phyloP scores from a whole-genome alignment of 2,329 filamentous ascomycete genomes.

The Zasmidium citrigriseum region DNA sequence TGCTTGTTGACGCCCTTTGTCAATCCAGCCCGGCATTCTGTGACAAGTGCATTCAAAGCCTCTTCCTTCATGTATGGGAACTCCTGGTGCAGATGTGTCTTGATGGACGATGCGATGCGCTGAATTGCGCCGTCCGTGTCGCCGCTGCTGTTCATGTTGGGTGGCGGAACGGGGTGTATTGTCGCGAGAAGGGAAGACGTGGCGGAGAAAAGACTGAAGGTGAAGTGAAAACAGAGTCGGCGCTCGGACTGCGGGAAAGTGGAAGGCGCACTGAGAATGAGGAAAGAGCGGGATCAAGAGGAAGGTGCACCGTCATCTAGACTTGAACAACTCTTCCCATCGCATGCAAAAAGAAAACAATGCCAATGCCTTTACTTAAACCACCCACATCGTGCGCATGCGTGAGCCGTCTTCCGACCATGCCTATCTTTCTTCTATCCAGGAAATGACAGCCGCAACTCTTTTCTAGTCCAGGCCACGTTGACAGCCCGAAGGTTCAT shows the following conservation, averaged over 20 bases:
- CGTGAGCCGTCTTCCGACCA: conserved; percentile 39
- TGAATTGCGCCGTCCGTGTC: not conserved
- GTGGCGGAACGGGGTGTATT: not conserved
- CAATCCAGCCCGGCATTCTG: not conserved
- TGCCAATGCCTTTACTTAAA: too few relatives aligned
- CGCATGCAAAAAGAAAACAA: too few relatives aligned
- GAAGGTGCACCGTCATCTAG: too few relatives aligned
- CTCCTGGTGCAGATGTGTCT: not conserved
- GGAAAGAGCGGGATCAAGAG: too few relatives aligned
- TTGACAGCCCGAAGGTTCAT: not conserved
- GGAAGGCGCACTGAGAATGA: too few relatives aligned
- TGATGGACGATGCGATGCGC: not conserved
- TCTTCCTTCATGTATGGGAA: not conserved
- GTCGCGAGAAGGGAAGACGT: too few relatives aligned
- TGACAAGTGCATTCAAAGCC: not conserved
- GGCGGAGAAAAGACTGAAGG: too few relatives aligned
- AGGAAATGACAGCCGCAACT: not conserved
- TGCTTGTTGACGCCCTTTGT: not conserved
- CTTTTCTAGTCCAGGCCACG: not conserved
- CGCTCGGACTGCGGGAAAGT: too few relatives aligned
- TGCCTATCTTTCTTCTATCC: conserved; percentile 25
- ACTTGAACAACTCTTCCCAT: too few relatives aligned
- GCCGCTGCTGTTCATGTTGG: not conserved
- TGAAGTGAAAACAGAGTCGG: too few relatives aligned
- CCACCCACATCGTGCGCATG: too few relatives aligned